Evolutionary conservation across 257 asterid species (phyloP).

Genomic region (Gynochthodes officinalis): DNA sequence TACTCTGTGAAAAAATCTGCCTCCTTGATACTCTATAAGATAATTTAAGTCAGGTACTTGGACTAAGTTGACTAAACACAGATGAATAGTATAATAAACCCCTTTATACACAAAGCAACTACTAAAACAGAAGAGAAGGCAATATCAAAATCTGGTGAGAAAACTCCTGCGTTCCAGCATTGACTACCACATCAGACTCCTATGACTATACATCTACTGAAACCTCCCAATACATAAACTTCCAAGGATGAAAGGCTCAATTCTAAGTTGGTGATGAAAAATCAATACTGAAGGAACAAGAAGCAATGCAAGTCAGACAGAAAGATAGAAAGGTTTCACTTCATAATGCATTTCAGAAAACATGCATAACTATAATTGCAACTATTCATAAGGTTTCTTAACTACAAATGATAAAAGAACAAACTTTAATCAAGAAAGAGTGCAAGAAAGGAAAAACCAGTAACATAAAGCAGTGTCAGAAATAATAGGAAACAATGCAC

Average conservation of each 20-base stretch:
- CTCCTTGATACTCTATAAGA: slow-evolving; percentile 57
- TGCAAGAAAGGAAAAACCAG: background rate
- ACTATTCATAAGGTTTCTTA: background rate
- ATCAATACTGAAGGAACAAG: background rate
- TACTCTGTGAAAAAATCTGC: slow-evolving; percentile 72
- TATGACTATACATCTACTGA: background rate
- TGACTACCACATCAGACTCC: background rate
- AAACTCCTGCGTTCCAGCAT: background rate
- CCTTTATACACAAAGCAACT: background rate
- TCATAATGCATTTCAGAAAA: background rate
- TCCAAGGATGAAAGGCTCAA: background rate
- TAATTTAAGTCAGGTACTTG: slow-evolving; percentile 10
- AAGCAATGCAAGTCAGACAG: background rate
- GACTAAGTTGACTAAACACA: background rate
- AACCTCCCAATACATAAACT: background rate
- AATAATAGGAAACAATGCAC: background rate
- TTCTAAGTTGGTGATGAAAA: background rate
- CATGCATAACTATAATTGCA: background rate
- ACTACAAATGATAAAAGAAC: background rate
- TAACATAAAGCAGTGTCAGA: too few relatives aligned
- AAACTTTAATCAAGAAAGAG: background rate
- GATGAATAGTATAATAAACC: background rate
- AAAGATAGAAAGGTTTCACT: background rate
- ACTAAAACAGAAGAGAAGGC: background rate
- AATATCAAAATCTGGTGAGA: background rate